phyloP scores from a whole-genome alignment of 83 land plant genomes.

The Diphasiastrum complanatum region DNA sequence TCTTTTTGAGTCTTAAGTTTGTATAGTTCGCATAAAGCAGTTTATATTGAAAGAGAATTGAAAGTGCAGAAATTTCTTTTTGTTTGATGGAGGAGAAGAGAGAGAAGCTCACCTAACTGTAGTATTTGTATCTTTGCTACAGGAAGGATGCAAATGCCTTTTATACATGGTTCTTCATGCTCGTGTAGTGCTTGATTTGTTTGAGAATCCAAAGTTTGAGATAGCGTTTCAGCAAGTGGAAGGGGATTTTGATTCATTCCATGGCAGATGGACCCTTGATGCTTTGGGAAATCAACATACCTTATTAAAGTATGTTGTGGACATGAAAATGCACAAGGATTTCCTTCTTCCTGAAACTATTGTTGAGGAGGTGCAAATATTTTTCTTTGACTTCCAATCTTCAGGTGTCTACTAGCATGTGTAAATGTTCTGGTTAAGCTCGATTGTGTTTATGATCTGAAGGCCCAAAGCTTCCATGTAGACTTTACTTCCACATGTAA shows the following conservation, averaged over 20 bases:
- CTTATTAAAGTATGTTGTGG: constrained; percentile 70
- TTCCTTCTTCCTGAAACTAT: constrained; percentile 85
- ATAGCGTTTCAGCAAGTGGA: constrained; percentile 92
- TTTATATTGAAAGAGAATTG: too few relatives aligned
- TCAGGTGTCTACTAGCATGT: too few relatives aligned
- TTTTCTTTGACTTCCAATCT: too few relatives aligned
- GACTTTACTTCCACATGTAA: too few relatives aligned
- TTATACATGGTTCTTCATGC: constrained; percentile 97
- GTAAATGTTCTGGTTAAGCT: too few relatives aligned
- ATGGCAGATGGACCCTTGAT: constrained; percentile 79
- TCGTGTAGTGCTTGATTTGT: constrained; percentile 80
- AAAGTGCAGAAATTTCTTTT: too few relatives aligned
- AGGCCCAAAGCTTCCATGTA: too few relatives aligned
- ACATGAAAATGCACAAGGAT: constrained; percentile 74
- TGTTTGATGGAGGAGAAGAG: too few relatives aligned
- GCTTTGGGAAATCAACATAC: constrained; percentile 84
- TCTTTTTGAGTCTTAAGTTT: too few relatives aligned
- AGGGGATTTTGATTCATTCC: constrained; percentile 90
- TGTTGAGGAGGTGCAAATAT: constrained; percentile 96
- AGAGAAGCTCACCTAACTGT: constrained; percentile 1
- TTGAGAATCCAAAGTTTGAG: constrained; percentile 62
- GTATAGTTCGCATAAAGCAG: too few relatives aligned
- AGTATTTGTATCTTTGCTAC: constrained; percentile 14
- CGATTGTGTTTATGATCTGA: too few relatives aligned
- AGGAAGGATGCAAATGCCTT: constrained; percentile 98